Percentiles rank a stretch among this genome's conserved stretches.
phyloP scores from a whole-genome alignment of 345 rosid genomes.

The Abelmoschus esculentus region DNA sequence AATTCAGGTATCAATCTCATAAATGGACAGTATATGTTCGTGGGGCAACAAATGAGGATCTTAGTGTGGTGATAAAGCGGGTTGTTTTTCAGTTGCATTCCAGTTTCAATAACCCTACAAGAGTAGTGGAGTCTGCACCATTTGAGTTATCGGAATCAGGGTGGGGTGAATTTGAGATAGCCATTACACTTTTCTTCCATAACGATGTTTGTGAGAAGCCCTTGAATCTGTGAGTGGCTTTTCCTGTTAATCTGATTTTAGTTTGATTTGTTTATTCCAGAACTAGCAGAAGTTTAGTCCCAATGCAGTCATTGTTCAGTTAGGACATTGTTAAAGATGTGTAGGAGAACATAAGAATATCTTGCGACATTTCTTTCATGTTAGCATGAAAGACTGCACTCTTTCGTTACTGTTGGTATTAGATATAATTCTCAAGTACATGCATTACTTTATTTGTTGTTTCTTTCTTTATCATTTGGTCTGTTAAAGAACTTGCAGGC shows the following conservation, averaged over 20 bases:
- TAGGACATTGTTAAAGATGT: background rate
- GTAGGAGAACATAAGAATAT: too few species aligned
- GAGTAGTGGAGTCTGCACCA: conserved; percentile 60
- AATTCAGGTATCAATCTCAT: conserved; percentile 56
- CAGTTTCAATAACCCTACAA: conserved; percentile 55
- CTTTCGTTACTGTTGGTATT: background rate
- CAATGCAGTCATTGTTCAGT: background rate
- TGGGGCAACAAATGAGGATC: conserved; percentile 67
- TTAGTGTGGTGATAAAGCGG: conserved; percentile 41
- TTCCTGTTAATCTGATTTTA: background rate
- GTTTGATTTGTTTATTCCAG: background rate
- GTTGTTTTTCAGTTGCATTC: conserved; percentile 66
- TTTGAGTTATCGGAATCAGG: conserved; percentile 67
- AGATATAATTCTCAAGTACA: background rate
- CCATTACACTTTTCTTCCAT: conserved; percentile 52
- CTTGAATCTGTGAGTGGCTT: conserved; percentile 46
- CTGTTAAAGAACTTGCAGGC: background rate
- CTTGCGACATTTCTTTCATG: background rate
- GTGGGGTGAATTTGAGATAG: conserved; percentile 81
- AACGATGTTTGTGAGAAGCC: conserved; percentile 66
- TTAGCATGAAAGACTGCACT: background rate
- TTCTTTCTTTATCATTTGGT: background rate
- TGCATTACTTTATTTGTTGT: background rate
- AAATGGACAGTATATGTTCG: conserved; percentile 66
- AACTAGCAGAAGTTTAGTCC: background rate